Evolutionary conservation across 2,329 filamentous ascomycete genomes (phyloP), one percentile per base, ranked within the genome.

Genomic region (Fusarium guadeloupense): DNA sequence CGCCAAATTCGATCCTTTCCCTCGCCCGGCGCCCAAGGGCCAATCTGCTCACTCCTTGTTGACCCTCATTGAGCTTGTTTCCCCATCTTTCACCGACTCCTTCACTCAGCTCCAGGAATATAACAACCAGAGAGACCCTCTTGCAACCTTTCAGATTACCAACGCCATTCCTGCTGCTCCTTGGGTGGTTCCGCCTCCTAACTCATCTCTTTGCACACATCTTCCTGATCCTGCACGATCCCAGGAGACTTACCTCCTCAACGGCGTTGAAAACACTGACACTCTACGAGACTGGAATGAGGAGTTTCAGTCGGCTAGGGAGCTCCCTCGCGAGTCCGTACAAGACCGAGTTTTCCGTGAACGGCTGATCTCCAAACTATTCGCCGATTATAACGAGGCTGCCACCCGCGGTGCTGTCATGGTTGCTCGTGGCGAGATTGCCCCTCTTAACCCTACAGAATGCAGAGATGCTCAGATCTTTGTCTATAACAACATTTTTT

Each of bases 401-500:
- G 95, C 96, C 51, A 91, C 93, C 34, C 88, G 92, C 59, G 95
- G 95, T 60, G 94, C 95, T 26, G 91, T 97, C 39, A 82, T 98
- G 66, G 94, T 99, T 48, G 94, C 93, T 20, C 86, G 92, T 53
- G 95, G 95, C 48, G 95, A 99, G 75, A 90, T 99, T 62, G 89
- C 93, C 17, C 92, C 95, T 7, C 80, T 99, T 49, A 99, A 99
- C 79, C 96, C 95, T 7, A 98, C 94, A 0, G 95, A 99, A 78
- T 88, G 84, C 62, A 87, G 85, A 66, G 94, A 99, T 75, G 95
- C 95, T 5, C 95, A 99, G 75, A 99, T 99, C 65, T 99, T 97
- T 71, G 94, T 99, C 20, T 97, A 98, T 82, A 98, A 98, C 83
- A 99, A 99, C 78, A 93, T 99, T 67, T 99, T 99, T 81, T 99